These are phyloP conservation scores for Ehretia macrophylla DNA, from an alignment of 257 asterid species.

Conservation along the genomic window DNA sequence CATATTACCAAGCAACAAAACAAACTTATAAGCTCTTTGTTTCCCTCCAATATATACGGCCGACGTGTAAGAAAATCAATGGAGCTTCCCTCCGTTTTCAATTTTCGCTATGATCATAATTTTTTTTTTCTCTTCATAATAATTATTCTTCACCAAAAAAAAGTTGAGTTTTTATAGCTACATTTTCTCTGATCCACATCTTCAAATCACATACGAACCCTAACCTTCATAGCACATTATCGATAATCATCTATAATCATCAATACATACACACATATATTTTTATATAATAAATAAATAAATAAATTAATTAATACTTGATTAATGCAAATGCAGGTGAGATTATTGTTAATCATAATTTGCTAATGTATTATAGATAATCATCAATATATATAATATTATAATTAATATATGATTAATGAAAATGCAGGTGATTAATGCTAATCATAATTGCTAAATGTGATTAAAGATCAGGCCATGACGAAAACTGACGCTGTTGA, in stretches of 20 bases:
- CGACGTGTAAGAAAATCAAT: not conserved
- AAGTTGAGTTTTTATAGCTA: constrained; percentile 13
- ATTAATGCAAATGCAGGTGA: not conserved
- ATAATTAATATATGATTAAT: constrained; percentile 21
- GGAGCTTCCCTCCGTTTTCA: not conserved
- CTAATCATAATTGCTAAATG: not conserved
- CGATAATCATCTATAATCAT: too few species aligned
- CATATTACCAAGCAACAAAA: too few species aligned
- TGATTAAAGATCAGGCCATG: not conserved
- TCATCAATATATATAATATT: too few species aligned
- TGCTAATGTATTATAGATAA: too few species aligned
- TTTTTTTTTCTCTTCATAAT: not conserved
- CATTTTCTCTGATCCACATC: constrained; percentile 26
- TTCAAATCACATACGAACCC: constrained; percentile 5
- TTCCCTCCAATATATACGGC: not conserved
- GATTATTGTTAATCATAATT: not conserved
- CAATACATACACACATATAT: too few species aligned
- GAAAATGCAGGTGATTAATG: not conserved
- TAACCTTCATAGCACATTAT: not conserved
- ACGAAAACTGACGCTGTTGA: not conserved
- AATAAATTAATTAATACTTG: constrained; percentile 18
- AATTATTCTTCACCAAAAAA: not conserved
- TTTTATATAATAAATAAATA: too few species aligned
- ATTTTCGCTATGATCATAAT: too few species aligned
- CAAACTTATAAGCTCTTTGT: too few species aligned